Evolutionary conservation across 768 basidiomycete genomes (phyloP).

Genomic region (Termitomyces sp.): DNA sequence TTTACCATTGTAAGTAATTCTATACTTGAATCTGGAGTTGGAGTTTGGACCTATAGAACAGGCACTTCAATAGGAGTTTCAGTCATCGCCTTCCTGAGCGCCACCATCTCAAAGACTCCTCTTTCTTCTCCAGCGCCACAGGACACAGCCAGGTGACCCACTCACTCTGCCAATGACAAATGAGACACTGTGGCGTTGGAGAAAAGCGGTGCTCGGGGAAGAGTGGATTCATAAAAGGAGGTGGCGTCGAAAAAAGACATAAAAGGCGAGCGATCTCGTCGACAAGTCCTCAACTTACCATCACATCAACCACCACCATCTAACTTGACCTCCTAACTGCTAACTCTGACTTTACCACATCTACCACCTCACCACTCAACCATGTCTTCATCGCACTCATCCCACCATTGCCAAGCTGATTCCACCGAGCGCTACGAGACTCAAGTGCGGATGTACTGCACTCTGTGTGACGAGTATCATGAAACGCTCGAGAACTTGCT

Average conservation of each 20-base stretch:
- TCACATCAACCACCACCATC: conserved; percentile 5
- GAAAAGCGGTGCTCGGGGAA: background rate
- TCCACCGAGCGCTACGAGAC: background rate
- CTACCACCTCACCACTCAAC: no score
- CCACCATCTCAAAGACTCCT: no score
- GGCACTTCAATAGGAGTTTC: background rate
- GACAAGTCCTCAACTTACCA: background rate
- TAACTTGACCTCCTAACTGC: background rate
- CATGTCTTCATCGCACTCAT: background rate
- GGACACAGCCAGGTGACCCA: background rate
- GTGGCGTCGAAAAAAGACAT: conserved; percentile 9
- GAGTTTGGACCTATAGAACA: background rate
- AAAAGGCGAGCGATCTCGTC: background rate
- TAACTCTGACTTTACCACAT: background rate
- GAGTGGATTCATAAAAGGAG: conserved; percentile 2
- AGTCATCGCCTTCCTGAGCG: background rate
- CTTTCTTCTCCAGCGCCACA: background rate
- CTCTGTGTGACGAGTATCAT: conserved; percentile 2
- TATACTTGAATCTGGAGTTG: no score
- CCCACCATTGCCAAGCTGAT: background rate
- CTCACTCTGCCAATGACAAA: background rate
- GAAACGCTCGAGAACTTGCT: background rate
- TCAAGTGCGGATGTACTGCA: conserved; percentile 5
- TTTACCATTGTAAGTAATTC: no score
- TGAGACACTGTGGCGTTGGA: background rate